Evolutionary conservation across 306 rosid genomes (phyloP), one percentile per base, ranked within the genome.

Genomic region (Erythrophleum fordii): DNA sequence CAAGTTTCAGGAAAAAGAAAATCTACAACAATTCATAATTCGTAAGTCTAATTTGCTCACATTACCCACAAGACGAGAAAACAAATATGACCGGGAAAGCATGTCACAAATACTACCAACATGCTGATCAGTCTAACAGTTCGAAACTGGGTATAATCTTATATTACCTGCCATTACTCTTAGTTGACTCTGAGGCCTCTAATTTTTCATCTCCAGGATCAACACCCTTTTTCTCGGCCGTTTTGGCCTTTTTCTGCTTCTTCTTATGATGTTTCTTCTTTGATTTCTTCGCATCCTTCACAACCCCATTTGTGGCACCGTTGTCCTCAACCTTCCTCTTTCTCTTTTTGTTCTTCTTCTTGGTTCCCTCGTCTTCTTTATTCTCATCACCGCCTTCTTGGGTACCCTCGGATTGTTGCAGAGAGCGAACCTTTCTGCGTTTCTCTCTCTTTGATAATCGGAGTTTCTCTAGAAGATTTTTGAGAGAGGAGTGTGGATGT

Each of bases 391-490:
- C 42, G 16, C 76, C 82, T 78, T 52, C 28, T 22, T 68, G 80
- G 17, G 79, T 70, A 41, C 34, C 72, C 59, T 74, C 78, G 5
- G 85, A 4, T 41, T 48, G 86, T 4, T 83, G 68, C 45, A 60
- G 82, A 73, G 92, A 60, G 8, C 78, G 75, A 65, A 73, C 12
- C 71, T 90, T 84, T 80, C 97, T 82, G 48, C 82, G 93, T 42
- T 91, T 91, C 34, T 92, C 92, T 52, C 99, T 73, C 92, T 95
- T 95, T n/a, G 98, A 84, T 31, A 95, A 87, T 79, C 82, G 84
- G 86, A 87, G 83, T 69, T 72, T 88, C 77, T 87, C 86, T 29
- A 91, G 28, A 77, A 92, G 90, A 20, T 52, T 64, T 48, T 86
- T 90, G 39, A 88, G 79, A 29, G 94, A 88, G 26, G 6, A 1